Evolutionary conservation across 148 eudicot genomes (phyloP).

Genomic region (Camellia granthamiana): DNA sequence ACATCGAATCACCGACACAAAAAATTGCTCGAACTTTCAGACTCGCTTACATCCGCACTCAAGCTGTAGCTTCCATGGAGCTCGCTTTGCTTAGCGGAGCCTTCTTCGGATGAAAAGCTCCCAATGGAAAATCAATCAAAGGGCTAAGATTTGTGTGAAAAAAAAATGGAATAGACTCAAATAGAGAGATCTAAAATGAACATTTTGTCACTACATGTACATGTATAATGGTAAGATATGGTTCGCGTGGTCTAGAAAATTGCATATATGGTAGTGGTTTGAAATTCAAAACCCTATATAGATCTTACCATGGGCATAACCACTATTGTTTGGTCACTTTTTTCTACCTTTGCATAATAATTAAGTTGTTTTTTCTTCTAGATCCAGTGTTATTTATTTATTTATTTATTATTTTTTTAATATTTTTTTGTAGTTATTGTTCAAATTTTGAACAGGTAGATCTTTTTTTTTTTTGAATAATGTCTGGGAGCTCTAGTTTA

Average conservation of each 20-base stretch:
- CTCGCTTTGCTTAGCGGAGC: slow-evolving; percentile 11
- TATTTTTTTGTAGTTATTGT: too few species aligned
- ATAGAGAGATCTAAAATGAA: background rate
- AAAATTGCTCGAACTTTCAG: slow-evolving; percentile 22
- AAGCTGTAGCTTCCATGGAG: slow-evolving; percentile 23
- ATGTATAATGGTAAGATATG: background rate
- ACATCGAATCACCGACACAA: slow-evolving; percentile 3
- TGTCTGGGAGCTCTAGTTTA: too few species aligned
- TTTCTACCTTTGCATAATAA: too few species aligned
- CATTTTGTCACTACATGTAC: background rate
- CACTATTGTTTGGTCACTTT: too few species aligned
- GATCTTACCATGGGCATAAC: too few species aligned
- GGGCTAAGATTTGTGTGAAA: background rate
- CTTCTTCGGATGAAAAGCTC: slow-evolving; percentile 21
- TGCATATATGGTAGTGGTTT: background rate
- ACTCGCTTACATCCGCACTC: slow-evolving; percentile 32
- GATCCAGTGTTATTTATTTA: too few species aligned
- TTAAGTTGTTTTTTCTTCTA: too few species aligned
- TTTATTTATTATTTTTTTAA: too few species aligned
- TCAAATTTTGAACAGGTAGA: too few species aligned
- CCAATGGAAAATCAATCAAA: background rate
- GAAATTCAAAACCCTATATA: too few species aligned
- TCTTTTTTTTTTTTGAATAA: too few species aligned
- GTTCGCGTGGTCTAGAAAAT: background rate
- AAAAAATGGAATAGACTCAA: background rate